phyloP scores from a whole-genome alignment of 2,329 filamentous ascomycete species.

The Elsinoe necatrix region DNA sequence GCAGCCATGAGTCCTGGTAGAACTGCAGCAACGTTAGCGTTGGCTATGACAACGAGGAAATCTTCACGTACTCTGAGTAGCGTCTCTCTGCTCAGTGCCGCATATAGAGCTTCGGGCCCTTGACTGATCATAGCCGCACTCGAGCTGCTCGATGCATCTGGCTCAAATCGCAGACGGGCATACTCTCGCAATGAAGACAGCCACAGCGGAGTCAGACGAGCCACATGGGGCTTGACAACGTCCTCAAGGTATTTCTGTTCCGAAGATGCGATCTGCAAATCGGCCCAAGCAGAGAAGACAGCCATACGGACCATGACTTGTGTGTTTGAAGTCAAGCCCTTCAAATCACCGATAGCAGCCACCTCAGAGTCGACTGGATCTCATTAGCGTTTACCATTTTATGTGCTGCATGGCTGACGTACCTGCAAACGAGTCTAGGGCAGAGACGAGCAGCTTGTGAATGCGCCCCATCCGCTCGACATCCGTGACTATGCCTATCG shows the following conservation, averaged over 20 bases:
- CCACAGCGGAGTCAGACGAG: slow-evolving; percentile 85
- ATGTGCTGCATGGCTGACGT: slow-evolving; percentile 23
- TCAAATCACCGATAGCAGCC: slow-evolving; percentile 84
- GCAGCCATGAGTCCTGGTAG: slow-evolving; percentile 95
- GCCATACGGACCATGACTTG: slow-evolving; percentile 98
- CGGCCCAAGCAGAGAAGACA: slow-evolving; percentile 93
- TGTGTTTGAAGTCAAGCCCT: slow-evolving; percentile 87
- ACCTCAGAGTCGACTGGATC: slow-evolving; percentile 73
- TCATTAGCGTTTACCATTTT: slow-evolving; percentile 49
- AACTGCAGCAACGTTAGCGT: slow-evolving; percentile 44
- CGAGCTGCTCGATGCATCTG: slow-evolving; percentile 86
- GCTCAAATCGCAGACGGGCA: slow-evolving; percentile 86
- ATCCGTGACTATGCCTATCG: slow-evolving; percentile 93
- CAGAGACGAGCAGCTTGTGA: slow-evolving; percentile 81
- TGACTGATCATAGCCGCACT: slow-evolving; percentile 63
- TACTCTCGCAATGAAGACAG: slow-evolving; percentile 88
- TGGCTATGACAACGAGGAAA: not conserved
- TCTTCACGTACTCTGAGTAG: slow-evolving; percentile 56
- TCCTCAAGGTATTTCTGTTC: slow-evolving; percentile 85
- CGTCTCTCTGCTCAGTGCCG: slow-evolving; percentile 88
- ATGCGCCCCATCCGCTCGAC: slow-evolving; percentile 98
- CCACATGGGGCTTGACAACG: slow-evolving; percentile 83
- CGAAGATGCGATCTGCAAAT: slow-evolving; percentile 86
- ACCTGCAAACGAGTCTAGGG: slow-evolving; percentile 83
- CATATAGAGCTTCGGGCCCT: slow-evolving; percentile 87